Evolutionary conservation across 805 yeast species (phyloP).

Genomic region (Saturnispora saitoi): DNA sequence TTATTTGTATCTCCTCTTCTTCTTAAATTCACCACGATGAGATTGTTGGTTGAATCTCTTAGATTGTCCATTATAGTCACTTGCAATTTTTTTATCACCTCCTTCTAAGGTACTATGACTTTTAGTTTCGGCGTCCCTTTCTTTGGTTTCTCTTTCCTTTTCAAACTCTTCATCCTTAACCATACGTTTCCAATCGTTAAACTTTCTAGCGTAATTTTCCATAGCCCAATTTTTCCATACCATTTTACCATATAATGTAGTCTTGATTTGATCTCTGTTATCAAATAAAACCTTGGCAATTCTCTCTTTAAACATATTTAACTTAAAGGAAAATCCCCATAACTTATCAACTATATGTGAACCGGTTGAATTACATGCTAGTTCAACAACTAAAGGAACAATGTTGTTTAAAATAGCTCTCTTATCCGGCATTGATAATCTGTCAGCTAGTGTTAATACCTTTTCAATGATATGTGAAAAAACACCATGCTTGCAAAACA

Average conservation of each 20-base stretch:
- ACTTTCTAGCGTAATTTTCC: conserved; percentile 68
- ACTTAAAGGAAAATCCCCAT: conserved; percentile 69
- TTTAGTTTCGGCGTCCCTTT: not conserved
- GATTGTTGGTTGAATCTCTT: not conserved
- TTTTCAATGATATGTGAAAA: conserved; percentile 83
- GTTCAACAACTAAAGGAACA: conserved; percentile 42
- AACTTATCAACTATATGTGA: conserved; percentile 82
- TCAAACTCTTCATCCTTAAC: conserved; percentile 45
- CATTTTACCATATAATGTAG: conserved; percentile 75
- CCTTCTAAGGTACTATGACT: not conserved
- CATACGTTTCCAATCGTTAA: conserved; percentile 72
- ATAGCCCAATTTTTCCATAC: conserved; percentile 95
- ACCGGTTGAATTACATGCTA: conserved; percentile 82
- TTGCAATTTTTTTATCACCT: not conserved
- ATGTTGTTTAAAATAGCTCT: conserved; percentile 63
- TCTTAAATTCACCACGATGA: conserved; percentile 4
- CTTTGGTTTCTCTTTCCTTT: conserved; percentile 7
- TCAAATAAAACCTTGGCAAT: conserved; percentile 59
- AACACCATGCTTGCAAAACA: conserved; percentile 83
- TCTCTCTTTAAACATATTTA: conserved; percentile 80
- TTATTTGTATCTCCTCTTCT: conserved; percentile 2
- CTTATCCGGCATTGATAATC: conserved; percentile 38
- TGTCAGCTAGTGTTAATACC: conserved; percentile 38
- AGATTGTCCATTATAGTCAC: not conserved
- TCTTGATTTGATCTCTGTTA: conserved; percentile 63